phyloP scores from a whole-genome alignment of 441 rosid genomes.

The Eutrema salsugineum region DNA sequence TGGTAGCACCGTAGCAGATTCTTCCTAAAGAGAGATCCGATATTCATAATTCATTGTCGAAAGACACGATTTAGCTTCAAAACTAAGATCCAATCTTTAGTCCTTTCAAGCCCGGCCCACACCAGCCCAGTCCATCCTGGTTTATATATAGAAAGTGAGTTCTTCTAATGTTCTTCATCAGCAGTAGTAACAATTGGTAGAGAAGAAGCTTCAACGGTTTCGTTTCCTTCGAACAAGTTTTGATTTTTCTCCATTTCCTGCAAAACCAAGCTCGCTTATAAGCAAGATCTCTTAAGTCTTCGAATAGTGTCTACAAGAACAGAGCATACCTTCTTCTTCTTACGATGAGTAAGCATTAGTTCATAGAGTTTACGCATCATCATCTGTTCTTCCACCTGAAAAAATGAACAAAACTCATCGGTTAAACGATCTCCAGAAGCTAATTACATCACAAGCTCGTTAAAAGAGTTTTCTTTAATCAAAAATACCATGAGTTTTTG shows the following conservation, averaged over 20 bases:
- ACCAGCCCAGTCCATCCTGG: background rate
- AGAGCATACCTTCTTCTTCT: conserved; percentile 45
- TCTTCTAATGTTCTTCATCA: conserved; percentile 19
- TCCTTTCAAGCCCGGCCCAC: background rate
- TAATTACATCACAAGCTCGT: background rate
- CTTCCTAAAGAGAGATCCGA: background rate
- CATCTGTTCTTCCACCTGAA: conserved; percentile 80
- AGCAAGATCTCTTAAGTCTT: background rate
- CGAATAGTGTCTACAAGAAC: background rate
- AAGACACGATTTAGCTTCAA: background rate
- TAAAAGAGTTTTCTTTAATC: background rate
- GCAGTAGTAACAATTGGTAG: background rate
- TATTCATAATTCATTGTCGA: background rate
- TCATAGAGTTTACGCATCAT: conserved; percentile 70
- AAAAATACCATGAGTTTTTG: conserved; percentile 55
- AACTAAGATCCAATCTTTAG: background rate
- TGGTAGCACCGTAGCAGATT: background rate
- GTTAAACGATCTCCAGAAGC: background rate
- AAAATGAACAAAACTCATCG: background rate
- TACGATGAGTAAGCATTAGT: conserved; percentile 46
- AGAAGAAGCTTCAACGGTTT: conserved; percentile 3
- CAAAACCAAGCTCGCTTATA: background rate
- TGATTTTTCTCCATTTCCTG: background rate
- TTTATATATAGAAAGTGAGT: background rate
- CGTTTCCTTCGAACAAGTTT: background rate